phyloP scores from a whole-genome alignment of 2,329 filamentous ascomycete species.

The Fusarium siculi region DNA sequence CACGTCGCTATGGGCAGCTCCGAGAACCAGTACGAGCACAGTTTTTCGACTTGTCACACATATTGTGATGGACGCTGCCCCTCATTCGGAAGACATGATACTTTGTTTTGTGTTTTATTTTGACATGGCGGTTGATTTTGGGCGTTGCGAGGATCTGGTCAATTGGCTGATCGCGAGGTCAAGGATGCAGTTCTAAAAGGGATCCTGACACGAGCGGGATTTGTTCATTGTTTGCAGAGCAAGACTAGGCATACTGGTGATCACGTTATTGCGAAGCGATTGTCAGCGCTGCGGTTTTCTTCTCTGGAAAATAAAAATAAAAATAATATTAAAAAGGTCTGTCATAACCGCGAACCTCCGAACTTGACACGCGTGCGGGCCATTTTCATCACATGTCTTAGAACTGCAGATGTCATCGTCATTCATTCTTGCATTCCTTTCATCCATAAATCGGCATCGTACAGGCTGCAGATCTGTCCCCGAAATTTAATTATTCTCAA shows the following conservation, averaged over 20 bases:
- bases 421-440: neutral
- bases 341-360: too few relatives aligned
- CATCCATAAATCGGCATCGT: fast-evolving
- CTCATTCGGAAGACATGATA: neutral
- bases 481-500: fast-evolving
- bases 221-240: fast-evolving
- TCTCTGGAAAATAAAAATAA: too few relatives aligned
- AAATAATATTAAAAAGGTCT: neutral
- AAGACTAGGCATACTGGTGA: too few relatives aligned
- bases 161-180: neutral
- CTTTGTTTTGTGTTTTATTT: fast-evolving
- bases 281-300: fast-evolving
- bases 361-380: too few relatives aligned
- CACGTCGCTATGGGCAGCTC: neutral
- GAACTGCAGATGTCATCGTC: neutral
- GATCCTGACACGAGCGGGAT: neutral
- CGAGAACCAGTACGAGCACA: neutral
- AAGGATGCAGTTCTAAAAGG: neutral
- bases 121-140: fast-evolving
- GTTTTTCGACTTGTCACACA: too few relatives aligned
- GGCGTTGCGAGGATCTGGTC: neutral
- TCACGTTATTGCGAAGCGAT: fast-evolving
- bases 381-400: neutral
- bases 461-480: neutral
- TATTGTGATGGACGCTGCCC: neutral